These are phyloP conservation scores for Penicillium paradoxum DNA, from an alignment of 495 filamentous ascomycete species.

Conservation along the genomic window DNA sequence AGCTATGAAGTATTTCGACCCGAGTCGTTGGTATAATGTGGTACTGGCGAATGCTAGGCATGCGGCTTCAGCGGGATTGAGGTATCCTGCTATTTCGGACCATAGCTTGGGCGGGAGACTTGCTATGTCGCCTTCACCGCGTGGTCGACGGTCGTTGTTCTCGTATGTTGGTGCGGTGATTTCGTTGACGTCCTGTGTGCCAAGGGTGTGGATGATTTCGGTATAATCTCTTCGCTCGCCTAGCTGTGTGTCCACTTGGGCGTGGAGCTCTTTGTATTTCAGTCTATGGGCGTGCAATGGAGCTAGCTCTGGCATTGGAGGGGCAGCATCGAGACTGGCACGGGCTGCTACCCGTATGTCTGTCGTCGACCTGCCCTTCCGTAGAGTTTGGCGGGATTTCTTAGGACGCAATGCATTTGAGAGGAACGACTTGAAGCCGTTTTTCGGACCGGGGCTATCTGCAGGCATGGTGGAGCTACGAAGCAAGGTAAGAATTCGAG, in stretches of 20 bases:
- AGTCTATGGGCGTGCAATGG: conserved; percentile 36
- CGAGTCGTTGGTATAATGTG: conserved; percentile 39
- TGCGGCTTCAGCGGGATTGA: conserved; percentile 42
- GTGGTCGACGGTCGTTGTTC: conserved; percentile 24
- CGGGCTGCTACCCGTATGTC: conserved; percentile 28
- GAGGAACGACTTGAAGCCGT: conserved; percentile 33
- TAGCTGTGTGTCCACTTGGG: conserved; percentile 40
- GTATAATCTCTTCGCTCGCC: conserved; percentile 48
- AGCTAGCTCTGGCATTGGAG: conserved; percentile 34
- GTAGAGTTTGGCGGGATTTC: conserved; percentile 44
- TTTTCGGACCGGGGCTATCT: conserved; percentile 32
- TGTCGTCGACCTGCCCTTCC: conserved; percentile 36
- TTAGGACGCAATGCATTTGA: conserved; percentile 38
- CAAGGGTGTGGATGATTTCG: conserved; percentile 43
- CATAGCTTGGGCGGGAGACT: conserved; percentile 43
- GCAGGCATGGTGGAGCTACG: conserved; percentile 28
- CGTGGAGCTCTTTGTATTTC: conserved; percentile 33
- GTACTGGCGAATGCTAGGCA: conserved; percentile 45
- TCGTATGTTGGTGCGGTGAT: conserved; percentile 13
- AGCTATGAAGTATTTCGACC: conserved; percentile 24
- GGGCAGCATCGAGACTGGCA: conserved; percentile 25
- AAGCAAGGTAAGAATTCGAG: background rate
- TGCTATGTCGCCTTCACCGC: conserved; percentile 41
- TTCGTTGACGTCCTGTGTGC: conserved; percentile 33
- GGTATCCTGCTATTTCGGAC: conserved; percentile 34